These are phyloP conservation scores for Pseudovirgaria hyperparasitica DNA, from an alignment of 2,329 filamentous ascomycete species.

Conservation along the genomic window DNA sequence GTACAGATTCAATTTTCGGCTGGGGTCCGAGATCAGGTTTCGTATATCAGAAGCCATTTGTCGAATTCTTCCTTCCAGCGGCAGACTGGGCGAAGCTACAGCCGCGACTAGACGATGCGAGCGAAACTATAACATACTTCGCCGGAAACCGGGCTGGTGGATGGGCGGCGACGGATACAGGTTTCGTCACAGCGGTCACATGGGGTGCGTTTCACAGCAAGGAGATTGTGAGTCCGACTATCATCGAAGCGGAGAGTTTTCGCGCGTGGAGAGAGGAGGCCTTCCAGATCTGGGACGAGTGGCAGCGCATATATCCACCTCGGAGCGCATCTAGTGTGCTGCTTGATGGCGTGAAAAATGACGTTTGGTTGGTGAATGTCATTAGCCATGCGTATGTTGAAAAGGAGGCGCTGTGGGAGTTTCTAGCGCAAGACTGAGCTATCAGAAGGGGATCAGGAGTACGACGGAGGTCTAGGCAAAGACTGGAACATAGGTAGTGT, in stretches of 20 bases:
- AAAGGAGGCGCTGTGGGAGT: slow-evolving; percentile 57
- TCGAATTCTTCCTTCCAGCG: slow-evolving; percentile 81
- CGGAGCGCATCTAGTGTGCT: slow-evolving; percentile 59
- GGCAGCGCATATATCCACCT: slow-evolving; percentile 76
- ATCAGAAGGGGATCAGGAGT: no score
- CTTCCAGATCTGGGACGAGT: slow-evolving; percentile 90
- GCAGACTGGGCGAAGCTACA: slow-evolving; percentile 59
- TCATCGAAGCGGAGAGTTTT: slow-evolving; percentile 93
- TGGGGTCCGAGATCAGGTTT: slow-evolving; percentile 91
- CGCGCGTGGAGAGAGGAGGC: slow-evolving; percentile 90
- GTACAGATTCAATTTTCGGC: slow-evolving; percentile 67
- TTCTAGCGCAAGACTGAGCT: slow-evolving; percentile 33
- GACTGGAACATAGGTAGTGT: no score
- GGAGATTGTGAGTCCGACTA: slow-evolving; percentile 91
- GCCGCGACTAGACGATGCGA: slow-evolving; percentile 48
- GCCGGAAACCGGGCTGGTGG: slow-evolving; percentile 68
- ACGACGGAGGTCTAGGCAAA: no score
- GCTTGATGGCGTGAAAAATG: slow-evolving; percentile 52
- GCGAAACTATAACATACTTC: slow-evolving; percentile 69
- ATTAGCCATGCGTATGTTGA: slow-evolving; percentile 72
- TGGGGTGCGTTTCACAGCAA: slow-evolving; percentile 95
- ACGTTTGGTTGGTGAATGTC: slow-evolving; percentile 81
- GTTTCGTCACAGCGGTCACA: slow-evolving; percentile 81
- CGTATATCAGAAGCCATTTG: slow-evolving; percentile 96
- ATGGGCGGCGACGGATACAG: slow-evolving; percentile 54